Evolutionary conservation across 2,329 filamentous ascomycete genomes (phyloP), one percentile per base, ranked within the genome.

Genomic region (Xylariaceae sp.): DNA sequence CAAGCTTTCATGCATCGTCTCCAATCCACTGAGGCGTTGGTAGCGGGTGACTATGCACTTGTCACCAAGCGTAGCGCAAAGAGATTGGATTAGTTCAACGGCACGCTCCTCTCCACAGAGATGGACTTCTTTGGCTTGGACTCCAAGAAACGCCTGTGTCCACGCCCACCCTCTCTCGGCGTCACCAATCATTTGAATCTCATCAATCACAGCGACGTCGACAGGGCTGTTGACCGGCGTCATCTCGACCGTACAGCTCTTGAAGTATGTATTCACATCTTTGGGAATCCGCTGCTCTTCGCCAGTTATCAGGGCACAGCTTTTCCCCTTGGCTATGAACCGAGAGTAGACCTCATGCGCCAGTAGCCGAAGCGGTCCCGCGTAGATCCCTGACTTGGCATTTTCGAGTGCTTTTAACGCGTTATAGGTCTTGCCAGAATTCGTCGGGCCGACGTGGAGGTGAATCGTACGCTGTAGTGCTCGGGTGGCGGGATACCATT

Each of bases 371-470:
- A 99, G 76, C 0, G 94, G 94, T 0, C 95, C 94, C 3, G 93
- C 91, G 69, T 97, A 99, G 43, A 96, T 86, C 32, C 94, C 94
- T 7, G 79, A 81, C 24, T 86, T 80, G 2, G 88, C 87, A 43
- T 83, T 78, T 69, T 97, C 91, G 9, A 99, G 80, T 10, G 88
- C 85, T 73, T 96, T 87, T 59, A 99, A 75, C 0, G 94, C 95
- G 68, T 92, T 88, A 69, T 97, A 99, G 0, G 95, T 99, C 78
- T 99, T 99, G 52, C 94, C 94, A 0, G 94, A 97, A 72, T 99
- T 99, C 2, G 94, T 99, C 1, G 94, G 94, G 0, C 94, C 94
- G 43, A 99, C 92, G 65, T 99, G 94, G 16, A 99, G 77, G 74
- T 97, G 91, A 33, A 99, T 82, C 0, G 85, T 93, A 37, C 94